Conservation (phyloP, 2,329 filamentous ascomycete genomes). For the Neospermospora avenae region DNA sequence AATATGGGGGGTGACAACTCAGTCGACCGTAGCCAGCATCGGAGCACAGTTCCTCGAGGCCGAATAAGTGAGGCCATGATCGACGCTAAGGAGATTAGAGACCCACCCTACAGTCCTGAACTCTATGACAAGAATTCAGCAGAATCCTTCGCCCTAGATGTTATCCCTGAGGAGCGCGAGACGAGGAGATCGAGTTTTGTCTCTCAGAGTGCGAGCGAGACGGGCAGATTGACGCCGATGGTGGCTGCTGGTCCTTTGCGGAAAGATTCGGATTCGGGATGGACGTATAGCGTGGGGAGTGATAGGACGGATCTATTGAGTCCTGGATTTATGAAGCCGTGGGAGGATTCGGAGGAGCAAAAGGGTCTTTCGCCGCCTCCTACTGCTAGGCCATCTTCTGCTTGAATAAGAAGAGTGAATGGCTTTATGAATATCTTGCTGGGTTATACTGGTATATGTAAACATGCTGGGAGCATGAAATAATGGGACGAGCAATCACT, state of each 20-base stretch:
- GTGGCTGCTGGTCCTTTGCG: background rate
- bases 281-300: background rate
- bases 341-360: background rate
- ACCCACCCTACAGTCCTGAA: background rate
- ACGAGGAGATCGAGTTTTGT: background rate
- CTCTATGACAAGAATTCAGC: background rate
- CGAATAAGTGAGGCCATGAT: background rate
- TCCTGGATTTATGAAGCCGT: background rate
- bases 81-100: background rate
- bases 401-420: background rate
- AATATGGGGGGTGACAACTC: background rate
- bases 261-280: background rate
- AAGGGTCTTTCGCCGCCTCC: background rate
- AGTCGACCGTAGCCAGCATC: background rate
- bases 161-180: background rate
- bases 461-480: background rate
- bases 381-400: background rate
- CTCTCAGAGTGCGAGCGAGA: background rate
- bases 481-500: background rate
- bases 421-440: background rate
- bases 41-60: background rate
- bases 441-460: background rate
- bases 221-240: background rate
- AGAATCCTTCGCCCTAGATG: background rate
- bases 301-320: background rate